phyloP scores from a whole-genome alignment of 768 basidiomycete species.

The Leccinellum luteum region DNA sequence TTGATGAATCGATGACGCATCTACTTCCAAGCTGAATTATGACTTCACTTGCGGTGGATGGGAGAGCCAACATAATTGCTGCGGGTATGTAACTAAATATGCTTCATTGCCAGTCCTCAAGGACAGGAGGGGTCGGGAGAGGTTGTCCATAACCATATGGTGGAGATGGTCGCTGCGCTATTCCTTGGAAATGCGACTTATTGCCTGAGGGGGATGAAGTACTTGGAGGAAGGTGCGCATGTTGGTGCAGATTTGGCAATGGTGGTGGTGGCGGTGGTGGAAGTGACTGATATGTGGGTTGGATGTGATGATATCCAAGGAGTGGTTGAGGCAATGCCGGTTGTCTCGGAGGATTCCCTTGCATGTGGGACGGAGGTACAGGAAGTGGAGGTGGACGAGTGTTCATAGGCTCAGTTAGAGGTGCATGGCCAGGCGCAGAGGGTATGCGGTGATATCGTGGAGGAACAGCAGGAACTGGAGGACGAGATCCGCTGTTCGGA shows the following conservation, averaged over 20 bases:
- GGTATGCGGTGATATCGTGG: constrained; percentile 36
- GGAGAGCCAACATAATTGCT: constrained; percentile 16
- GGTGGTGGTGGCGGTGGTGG: constrained; percentile 35
- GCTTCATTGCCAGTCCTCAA: constrained; percentile 28
- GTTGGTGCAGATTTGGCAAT: constrained; percentile 30
- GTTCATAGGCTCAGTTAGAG: constrained; percentile 21
- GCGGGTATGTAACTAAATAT: constrained; percentile 9
- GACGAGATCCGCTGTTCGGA: constrained; percentile 16
- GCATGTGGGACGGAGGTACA: constrained; percentile 24
- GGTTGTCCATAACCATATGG: constrained; percentile 31
- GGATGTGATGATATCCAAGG: constrained; percentile 40
- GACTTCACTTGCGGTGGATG: constrained; percentile 8
- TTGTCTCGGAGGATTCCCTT: constrained; percentile 36
- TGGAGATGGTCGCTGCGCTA: constrained; percentile 41
- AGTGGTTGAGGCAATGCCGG: constrained; percentile 54
- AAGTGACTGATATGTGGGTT: constrained; percentile 34
- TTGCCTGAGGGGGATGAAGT: constrained; percentile 21
- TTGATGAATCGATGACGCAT: constrained; percentile 4
- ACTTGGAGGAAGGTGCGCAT: constrained; percentile 23
- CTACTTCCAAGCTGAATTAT: constrained; percentile 11
- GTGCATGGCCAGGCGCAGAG: constrained; percentile 24
- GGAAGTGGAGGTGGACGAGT: constrained; percentile 25
- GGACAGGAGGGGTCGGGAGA: constrained; percentile 23
- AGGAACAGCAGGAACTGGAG: constrained; percentile 18
- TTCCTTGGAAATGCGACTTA: constrained; percentile 38